A percentile compares a stretch with the other conserved stretches of the same genome.
phyloP scores from a whole-genome alignment of 768 basidiomycete species.

The Lactarius vividus region DNA sequence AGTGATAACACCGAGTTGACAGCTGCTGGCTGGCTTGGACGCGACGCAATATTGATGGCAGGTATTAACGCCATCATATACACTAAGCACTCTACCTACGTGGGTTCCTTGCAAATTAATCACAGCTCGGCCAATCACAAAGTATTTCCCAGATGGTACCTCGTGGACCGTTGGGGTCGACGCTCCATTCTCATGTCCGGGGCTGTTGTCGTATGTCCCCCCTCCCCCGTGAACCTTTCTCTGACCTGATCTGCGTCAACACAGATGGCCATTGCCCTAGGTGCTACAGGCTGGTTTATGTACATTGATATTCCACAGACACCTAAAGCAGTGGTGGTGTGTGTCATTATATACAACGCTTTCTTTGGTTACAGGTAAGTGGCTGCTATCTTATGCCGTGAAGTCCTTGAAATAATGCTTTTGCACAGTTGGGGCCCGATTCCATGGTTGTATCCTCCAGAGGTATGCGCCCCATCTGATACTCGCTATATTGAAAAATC shows the following conservation, averaged over 20 bases:
- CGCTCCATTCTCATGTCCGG: slow-evolving; percentile 84
- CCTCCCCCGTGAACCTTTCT: background rate
- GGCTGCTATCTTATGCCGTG: background rate
- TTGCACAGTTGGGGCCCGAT: slow-evolving; percentile 74
- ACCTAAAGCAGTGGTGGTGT: slow-evolving; percentile 81
- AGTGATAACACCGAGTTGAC: slow-evolving; percentile 26
- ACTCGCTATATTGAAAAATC: slow-evolving; percentile 2
- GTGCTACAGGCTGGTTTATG: slow-evolving; percentile 90
- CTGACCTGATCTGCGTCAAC: slow-evolving; percentile 1
- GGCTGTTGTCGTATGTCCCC: slow-evolving; percentile 62
- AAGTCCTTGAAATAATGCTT: background rate
- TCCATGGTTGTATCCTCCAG: slow-evolving; percentile 87
- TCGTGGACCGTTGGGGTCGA: slow-evolving; percentile 90
- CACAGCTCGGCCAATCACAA: slow-evolving; percentile 18
- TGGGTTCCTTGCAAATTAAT: slow-evolving; percentile 38
- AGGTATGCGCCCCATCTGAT: slow-evolving; percentile 44
- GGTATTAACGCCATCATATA: slow-evolving; percentile 82
- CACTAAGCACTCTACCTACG: slow-evolving; percentile 81
- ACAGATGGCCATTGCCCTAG: slow-evolving; percentile 80
- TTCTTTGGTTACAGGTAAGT: slow-evolving; percentile 89
- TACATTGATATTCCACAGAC: slow-evolving; percentile 84
- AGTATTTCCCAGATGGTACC: slow-evolving; percentile 67
- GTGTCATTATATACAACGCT: slow-evolving; percentile 91
- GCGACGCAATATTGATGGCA: slow-evolving; percentile 93
- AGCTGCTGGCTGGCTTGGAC: slow-evolving; percentile 96